These are phyloP conservation scores for Toxoplasma gondii DNA, from an alignment of 169 alveolate species.

Conservation along the genomic window DNA sequence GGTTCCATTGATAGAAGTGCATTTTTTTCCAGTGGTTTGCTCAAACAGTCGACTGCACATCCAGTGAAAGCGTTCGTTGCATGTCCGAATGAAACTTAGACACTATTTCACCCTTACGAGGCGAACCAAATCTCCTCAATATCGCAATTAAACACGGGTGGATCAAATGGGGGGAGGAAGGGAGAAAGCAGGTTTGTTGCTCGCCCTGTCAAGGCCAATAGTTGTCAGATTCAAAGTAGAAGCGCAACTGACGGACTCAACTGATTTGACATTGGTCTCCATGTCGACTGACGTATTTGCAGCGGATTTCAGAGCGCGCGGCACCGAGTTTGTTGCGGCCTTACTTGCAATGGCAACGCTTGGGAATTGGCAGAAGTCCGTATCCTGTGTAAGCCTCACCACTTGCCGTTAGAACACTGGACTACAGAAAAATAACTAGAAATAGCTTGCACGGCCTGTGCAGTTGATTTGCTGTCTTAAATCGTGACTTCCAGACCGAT, in stretches of 20 bases:
- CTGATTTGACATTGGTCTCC: not conserved
- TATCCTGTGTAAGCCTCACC: not conserved
- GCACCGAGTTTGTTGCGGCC: not conserved
- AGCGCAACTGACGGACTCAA: not conserved
- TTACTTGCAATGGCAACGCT: not conserved
- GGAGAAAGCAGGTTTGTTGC: too few relatives aligned
- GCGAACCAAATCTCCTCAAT: too few relatives aligned
- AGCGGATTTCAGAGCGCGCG: not conserved
- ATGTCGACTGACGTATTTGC: not conserved
- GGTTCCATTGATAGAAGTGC: not conserved
- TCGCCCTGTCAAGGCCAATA: too few relatives aligned
- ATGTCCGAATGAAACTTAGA: too few relatives aligned
- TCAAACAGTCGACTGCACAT: too few relatives aligned
- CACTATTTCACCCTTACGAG: too few relatives aligned
- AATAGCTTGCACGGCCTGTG: not conserved
- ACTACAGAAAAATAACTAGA: not conserved
- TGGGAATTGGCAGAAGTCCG: not conserved
- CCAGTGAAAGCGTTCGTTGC: too few relatives aligned
- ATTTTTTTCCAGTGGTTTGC: too few relatives aligned
- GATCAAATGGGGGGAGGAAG: too few relatives aligned
- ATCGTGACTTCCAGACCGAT: not conserved
- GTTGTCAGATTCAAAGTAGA: too few relatives aligned
- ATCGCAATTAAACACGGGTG: too few relatives aligned
- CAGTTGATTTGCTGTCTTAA: not conserved
- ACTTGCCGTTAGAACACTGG: not conserved